Percentiles rank a stretch among this genome's conserved stretches.
These are phyloP conservation scores for Komagataella pseudopastoris DNA, from an alignment of 805 yeast species.

Conservation along the genomic window DNA sequence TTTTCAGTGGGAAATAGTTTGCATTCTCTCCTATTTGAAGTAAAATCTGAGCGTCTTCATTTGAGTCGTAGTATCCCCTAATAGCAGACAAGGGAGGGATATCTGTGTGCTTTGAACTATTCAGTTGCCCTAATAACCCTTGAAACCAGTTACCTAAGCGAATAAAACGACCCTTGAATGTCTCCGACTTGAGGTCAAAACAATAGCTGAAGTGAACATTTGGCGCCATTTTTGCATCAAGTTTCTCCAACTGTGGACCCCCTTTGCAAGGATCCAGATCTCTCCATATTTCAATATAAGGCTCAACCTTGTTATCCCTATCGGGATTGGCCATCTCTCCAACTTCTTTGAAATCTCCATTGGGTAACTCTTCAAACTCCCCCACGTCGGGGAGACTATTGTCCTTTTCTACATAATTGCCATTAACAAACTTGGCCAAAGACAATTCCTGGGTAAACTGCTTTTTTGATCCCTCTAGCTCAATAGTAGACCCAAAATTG, in stretches of 20 bases:
- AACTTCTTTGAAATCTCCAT: conserved; percentile 32
- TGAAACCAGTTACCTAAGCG: conserved; percentile 38
- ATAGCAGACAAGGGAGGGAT: neutral
- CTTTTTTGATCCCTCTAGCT: conserved; percentile 19
- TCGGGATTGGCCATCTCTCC: conserved; percentile 34
- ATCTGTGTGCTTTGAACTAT: neutral
- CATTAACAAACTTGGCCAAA: conserved; percentile 4
- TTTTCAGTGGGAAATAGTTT: neutral
- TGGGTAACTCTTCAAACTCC: conserved; percentile 22
- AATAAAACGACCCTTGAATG: conserved; percentile 30
- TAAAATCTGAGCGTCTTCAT: conserved; percentile 3
- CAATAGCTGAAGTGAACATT: conserved; percentile 5
- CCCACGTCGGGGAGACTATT: conserved; percentile 28
- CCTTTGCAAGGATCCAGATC: conserved; percentile 26
- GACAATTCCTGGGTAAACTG: conserved; percentile 24
- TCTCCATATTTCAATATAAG: conserved; percentile 43
- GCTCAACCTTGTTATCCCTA: conserved; percentile 22
- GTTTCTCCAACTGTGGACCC: conserved; percentile 9
- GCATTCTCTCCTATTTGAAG: neutral
- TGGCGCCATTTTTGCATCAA: conserved; percentile 5
- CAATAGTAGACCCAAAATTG: conserved; percentile 35
- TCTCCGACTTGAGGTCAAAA: conserved; percentile 14
- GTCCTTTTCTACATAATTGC: conserved; percentile 4
- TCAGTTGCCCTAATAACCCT: conserved; percentile 20
- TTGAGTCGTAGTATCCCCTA: neutral